A percentile compares a stretch with the other conserved stretches of the same genome.
Evolutionary conservation across 2,329 filamentous ascomycete species (phyloP).

Genomic region (Botrytis fragariae): DNA sequence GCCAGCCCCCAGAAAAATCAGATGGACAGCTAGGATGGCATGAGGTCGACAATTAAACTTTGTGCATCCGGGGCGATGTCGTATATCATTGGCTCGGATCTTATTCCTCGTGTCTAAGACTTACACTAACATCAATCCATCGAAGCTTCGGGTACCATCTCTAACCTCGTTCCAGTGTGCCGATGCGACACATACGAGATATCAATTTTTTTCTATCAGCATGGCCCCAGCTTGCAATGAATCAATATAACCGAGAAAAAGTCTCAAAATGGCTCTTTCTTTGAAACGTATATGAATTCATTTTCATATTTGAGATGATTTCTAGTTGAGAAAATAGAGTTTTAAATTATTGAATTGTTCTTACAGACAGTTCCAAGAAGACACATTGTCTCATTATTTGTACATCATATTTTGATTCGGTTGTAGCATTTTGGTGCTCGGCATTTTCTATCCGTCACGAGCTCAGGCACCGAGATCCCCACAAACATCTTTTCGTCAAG

Average conservation of each 20-base stretch:
- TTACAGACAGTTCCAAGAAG: not conserved
- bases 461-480: not conserved
- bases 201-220: not conserved
- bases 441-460: not conserved
- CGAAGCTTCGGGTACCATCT: not conserved
- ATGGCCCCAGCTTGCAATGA: not conserved
- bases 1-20: not conserved
- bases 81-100: not conserved
- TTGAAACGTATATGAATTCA: not conserved
- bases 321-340: not conserved
- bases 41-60: not conserved
- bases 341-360: not conserved
- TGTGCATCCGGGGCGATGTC: not conserved
- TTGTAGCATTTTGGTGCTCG: not conserved
- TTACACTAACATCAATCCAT: not conserved
- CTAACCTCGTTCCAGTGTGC: not conserved
- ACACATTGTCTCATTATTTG: not conserved
- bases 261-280: not conserved
- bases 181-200: not conserved
- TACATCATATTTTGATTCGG: not conserved
- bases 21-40: not conserved
- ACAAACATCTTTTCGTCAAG: not conserved
- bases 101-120: not conserved
- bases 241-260: not conserved
- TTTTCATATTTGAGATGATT: not conserved